Base-by-base conservation (phyloP, 2,329 filamentous ascomycete genomes). In the Ophiostoma ips region DNA sequence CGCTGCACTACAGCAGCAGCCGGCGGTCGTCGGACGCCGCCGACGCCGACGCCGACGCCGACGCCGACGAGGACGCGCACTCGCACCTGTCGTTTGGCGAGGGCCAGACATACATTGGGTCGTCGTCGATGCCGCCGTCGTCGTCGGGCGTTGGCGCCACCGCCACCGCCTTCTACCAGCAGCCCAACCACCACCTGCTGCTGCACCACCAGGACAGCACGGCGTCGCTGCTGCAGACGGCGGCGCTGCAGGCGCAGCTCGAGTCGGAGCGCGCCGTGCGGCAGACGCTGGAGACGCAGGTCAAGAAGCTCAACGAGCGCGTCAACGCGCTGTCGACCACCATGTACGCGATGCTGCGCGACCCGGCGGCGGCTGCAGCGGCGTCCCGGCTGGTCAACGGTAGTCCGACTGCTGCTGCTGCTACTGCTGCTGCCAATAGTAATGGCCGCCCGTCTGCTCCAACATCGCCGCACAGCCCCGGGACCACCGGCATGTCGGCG, bases 231-330 rank as follows among this genome's bases (percentile, higher is more conserved):
- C 43, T 45, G 30, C 43, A 45, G 28, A 75, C 75, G 53, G 66
- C 66, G 7, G 69, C 66, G 2, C 64, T 81, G 15, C 60, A 72
- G 28, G 66, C 69, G 15, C 66, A 81, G 50, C 66, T 82, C 24
- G 68, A 78, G 51, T 67, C 69, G 1, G 79, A 83, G 59, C 75
- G 77, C 24, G 68, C 69, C 1, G 73, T 74, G 5, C 70, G 79
- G 5, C 66, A 71, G 50, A 66, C 69, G 4, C 68, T 83, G 5
- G 79, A 81, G 59, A 63, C 66, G 2, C 70, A 79, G 51, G 75
- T 82, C 31, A 71, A 67, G 50, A 71, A 67, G 38, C 65, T 83
- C 6, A 68, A 67, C 19, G 70, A 72, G 33, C 69, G 71, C 40
- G 55, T 79, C 44, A 70, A 72, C 55, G 60, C 70, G 10, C 56